A percentile compares a stretch with the other conserved stretches of the same genome.
phyloP scores from a whole-genome alignment of 371 early-diverging fungal species.

The Umbelopsis sp. region DNA sequence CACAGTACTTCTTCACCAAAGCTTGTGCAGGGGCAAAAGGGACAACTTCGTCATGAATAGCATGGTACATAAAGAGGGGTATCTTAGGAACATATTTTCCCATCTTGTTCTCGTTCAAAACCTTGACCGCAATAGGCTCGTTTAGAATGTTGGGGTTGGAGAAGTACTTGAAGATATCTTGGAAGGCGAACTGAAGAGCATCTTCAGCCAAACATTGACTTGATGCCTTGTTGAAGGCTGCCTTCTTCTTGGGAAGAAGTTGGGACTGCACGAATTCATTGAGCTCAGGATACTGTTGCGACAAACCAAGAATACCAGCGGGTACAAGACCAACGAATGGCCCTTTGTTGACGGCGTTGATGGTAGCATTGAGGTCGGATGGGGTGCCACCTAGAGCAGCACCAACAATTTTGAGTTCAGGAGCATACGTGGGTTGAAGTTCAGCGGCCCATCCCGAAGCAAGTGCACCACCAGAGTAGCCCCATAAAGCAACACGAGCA shows the following conservation, averaged over 20 bases:
- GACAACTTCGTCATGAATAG: neutral
- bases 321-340: neutral
- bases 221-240: neutral
- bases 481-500: conserved; percentile 13
- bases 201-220: conserved; percentile 3
- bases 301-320: conserved; percentile 3
- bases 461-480: conserved; percentile 8
- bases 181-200: neutral
- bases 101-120: conserved; percentile 10
- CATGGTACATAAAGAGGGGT: neutral
- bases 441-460: conserved; percentile 10
- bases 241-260: neutral
- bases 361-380: neutral
- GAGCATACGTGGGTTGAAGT: conserved; percentile 12
- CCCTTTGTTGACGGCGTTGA: neutral
- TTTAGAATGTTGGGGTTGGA: neutral
- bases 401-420: neutral
- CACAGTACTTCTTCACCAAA: neutral
- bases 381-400: conserved; percentile 10
- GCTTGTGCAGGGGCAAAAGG: neutral
- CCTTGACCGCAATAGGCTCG: neutral
- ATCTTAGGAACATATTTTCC: conserved; percentile 14
- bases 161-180: conserved; percentile 7
- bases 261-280: neutral
- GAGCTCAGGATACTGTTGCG: conserved; percentile 9